Evolutionary conservation across 2,329 filamentous ascomycete genomes (phyloP), one percentile per base, ranked within the genome.

Genomic region (Talaromyces piceae): DNA sequence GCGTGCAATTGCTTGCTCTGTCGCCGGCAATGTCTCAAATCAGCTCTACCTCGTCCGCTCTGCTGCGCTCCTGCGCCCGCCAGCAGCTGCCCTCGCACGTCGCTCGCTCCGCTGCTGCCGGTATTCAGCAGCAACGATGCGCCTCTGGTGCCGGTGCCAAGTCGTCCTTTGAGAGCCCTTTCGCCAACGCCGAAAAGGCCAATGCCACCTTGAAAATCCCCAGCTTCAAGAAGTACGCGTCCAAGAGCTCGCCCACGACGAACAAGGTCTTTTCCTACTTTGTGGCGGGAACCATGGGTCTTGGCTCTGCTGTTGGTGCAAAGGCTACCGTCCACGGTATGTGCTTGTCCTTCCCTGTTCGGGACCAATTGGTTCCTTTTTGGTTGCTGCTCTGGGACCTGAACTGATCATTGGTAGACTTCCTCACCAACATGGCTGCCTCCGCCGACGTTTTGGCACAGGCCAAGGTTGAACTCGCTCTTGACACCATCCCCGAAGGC

Each of bases 381-480:
- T 11, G 26, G 7, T 28, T n/a, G n/a, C n/a, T n/a, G n/a, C n/a
- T 6, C 26, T 28, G 25, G 44, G 20, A 47, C 18, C 5, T 41
- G n/a, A 22, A 16, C 27, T 30, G 45, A 28, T 31, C 27, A 12
- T 49, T 33, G 61, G 60, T 74, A 98, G 93, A 98, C 77, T 98
- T 98, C 83, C 82, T 98, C 59, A 89, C 95, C 78, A 98, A 96
- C 84, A 97, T 98, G 94, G 94, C 91, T 66, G 93, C 93, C 58
- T 98, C 93, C 56, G 93, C 93, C 75, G 93, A 98, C 68, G 90
- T 98, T 68, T 77, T 98, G 76, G 93, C 94, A 70, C 94, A 96
- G 84, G 93, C 93, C 74, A 98, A 98, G 86, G 93, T 98, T 63
- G 93, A 98, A 79, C 87, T 98, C 63, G 89, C 95, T 73, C 86